A percentile compares a stretch with the other conserved stretches of the same genome.
Conservation (phyloP, 2,329 filamentous ascomycete species). For the Xylariaceae sp. region DNA sequence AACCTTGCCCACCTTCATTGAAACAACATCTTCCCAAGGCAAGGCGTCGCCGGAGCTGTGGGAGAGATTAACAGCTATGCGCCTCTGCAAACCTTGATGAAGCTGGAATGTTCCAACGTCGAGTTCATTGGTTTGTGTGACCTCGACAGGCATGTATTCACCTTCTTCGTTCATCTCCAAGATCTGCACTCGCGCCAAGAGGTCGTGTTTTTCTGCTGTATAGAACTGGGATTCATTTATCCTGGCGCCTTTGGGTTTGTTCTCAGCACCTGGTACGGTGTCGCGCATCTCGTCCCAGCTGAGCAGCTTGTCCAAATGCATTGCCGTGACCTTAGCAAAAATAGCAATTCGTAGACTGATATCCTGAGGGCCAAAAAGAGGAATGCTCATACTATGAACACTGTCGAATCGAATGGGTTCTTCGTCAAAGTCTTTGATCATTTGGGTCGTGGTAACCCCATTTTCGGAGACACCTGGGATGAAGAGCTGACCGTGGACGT, state of each 20-base stretch:
- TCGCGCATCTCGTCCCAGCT: slow-evolving; percentile 99
- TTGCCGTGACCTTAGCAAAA: slow-evolving; percentile 83
- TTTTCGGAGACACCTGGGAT: slow-evolving; percentile 86
- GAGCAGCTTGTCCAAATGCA: slow-evolving; percentile 94
- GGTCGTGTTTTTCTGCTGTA: slow-evolving; percentile 87
- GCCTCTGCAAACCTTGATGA: slow-evolving; percentile 87
- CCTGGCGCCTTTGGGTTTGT: slow-evolving; percentile 56
- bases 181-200: slow-evolving; percentile 83
- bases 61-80: slow-evolving; percentile 82
- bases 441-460: slow-evolving; percentile 90
- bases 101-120: slow-evolving; percentile 92
- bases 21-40: slow-evolving; percentile 80
- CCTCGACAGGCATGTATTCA: slow-evolving; percentile 87
- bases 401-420: slow-evolving; percentile 91
- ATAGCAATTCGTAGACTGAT: slow-evolving; percentile 81
- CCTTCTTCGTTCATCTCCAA: slow-evolving; percentile 89
- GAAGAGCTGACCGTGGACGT: slow-evolving; percentile 96
- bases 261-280: slow-evolving; percentile 56
- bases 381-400: slow-evolving; percentile 95
- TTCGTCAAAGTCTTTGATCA: slow-evolving; percentile 92
- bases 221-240: slow-evolving; percentile 91
- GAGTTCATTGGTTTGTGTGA: slow-evolving; percentile 77
- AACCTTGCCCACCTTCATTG: slow-evolving; percentile 74
- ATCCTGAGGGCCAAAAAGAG: slow-evolving; percentile 69
- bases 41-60: slow-evolving; percentile 86